A percentile compares a stretch with the other conserved stretches of the same genome.
Evolutionary conservation across 306 rosid species (phyloP).

Genomic region (Sesbania bispinosa): DNA sequence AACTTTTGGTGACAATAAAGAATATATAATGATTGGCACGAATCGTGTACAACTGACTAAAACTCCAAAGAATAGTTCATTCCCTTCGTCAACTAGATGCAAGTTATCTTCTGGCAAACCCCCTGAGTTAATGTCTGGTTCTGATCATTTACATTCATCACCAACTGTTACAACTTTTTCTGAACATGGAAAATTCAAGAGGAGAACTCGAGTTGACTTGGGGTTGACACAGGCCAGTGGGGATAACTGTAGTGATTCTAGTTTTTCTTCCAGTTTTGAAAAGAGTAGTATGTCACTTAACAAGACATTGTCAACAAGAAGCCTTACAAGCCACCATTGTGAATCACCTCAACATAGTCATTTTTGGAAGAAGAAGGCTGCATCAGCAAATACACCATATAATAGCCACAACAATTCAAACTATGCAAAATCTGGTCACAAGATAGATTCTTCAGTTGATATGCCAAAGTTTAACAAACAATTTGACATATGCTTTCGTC

Average conservation of each 20-base stretch:
- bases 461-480: slow-evolving; percentile 18
- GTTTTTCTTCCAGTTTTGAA: neutral
- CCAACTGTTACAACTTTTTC: neutral
- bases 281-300: neutral
- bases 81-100: neutral
- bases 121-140: neutral
- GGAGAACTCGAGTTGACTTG: slow-evolving; percentile 5
- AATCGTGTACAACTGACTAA: neutral
- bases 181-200: neutral
- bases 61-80: neutral
- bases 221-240: neutral
- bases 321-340: neutral
- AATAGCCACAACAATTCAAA: neutral
- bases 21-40: neutral
- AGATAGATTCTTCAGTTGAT: neutral
- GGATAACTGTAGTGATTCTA: neutral
- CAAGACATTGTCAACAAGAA: neutral
- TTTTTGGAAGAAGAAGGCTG: slow-evolving; percentile 23
- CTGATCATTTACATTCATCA: neutral
- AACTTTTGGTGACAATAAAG: neutral
- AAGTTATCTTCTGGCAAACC: neutral
- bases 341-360: slow-evolving; percentile 11
- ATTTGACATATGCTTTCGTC: slow-evolving; percentile 40
- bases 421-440: neutral
- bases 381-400: neutral